Percentiles rank a stretch among this genome's conserved stretches.
Conservation (phyloP, 2,329 filamentous ascomycete species). For the Fusarium liriodendri region DNA sequence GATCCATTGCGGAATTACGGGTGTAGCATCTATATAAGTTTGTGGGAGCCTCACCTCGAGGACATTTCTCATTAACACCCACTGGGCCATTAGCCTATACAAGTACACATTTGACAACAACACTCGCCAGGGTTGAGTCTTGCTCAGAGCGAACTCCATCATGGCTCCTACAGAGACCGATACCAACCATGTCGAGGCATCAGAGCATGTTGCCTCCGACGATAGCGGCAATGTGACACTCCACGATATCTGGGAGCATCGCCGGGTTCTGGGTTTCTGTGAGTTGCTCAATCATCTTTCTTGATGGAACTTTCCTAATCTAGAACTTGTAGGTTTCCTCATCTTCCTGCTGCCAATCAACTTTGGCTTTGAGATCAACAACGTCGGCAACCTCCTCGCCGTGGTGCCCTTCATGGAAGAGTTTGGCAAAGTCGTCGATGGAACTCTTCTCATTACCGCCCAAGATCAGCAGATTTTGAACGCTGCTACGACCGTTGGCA, state of each 20-base stretch:
- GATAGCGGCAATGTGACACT: conserved; percentile 13
- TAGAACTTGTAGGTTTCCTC: conserved; percentile 30
- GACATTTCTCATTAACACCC: background rate
- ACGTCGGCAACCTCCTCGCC: conserved; percentile 46
- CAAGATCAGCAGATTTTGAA: conserved; percentile 46
- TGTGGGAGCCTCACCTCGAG: background rate
- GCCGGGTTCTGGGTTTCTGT: conserved; percentile 36
- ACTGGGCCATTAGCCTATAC: background rate
- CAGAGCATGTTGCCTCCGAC: background rate
- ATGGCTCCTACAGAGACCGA: conserved; percentile 21
- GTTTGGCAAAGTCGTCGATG: conserved; percentile 36
- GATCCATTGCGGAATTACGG: background rate
- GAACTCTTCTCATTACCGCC: conserved; percentile 35
- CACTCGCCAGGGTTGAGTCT: background rate
- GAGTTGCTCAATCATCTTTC: background rate
- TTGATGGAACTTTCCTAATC: no score
- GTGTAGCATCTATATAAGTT: background rate
- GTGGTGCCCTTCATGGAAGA: conserved; percentile 38
- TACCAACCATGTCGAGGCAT: conserved; percentile 20
- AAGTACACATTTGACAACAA: background rate
- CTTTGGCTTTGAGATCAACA: conserved; percentile 45
- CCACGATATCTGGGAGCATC: conserved; percentile 32
- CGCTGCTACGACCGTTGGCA: conserved; percentile 43
- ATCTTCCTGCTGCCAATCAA: conserved; percentile 45
- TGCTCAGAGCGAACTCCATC: background rate